phyloP scores from a whole-genome alignment of 352 stramenopile genomes.

The Phytophthora aleatoria region DNA sequence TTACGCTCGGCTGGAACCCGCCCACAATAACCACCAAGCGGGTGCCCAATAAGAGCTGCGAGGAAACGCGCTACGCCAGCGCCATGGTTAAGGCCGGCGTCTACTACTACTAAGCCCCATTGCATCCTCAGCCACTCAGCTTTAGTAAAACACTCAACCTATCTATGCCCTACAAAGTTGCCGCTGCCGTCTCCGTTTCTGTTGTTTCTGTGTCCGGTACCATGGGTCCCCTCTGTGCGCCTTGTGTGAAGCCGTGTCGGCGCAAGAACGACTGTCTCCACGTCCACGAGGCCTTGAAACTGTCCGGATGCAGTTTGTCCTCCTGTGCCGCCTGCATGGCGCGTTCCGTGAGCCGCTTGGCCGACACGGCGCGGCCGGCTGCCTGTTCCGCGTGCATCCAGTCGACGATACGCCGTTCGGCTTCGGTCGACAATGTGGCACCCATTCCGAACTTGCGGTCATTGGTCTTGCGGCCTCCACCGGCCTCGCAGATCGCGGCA shows the following conservation, averaged over 20 bases:
- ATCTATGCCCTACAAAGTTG: slow-evolving; percentile 12
- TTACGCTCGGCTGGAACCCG: slow-evolving; percentile 57
- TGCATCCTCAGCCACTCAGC: not conserved
- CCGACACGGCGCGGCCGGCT: slow-evolving; percentile 15
- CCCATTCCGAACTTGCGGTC: slow-evolving; percentile 30
- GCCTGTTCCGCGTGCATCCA: slow-evolving; percentile 25
- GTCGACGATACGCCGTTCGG: slow-evolving; percentile 19
- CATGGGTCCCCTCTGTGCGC: not conserved
- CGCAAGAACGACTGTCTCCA: slow-evolving; percentile 33
- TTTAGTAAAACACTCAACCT: not conserved
- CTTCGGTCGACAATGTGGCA: slow-evolving; percentile 24
- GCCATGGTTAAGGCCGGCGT: slow-evolving; percentile 78
- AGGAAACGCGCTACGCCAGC: slow-evolving; percentile 69
- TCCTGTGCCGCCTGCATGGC: slow-evolving; percentile 21
- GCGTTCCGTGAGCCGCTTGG: slow-evolving; percentile 17
- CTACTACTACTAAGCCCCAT: slow-evolving; percentile 63
- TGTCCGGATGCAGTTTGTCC: slow-evolving; percentile 25
- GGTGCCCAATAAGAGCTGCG: slow-evolving; percentile 66
- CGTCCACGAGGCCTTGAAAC: slow-evolving; percentile 36
- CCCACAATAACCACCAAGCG: slow-evolving; percentile 52
- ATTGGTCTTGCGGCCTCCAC: slow-evolving; percentile 27
- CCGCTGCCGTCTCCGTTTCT: not conserved
- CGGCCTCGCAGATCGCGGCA: slow-evolving; percentile 25
- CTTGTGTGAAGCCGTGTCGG: slow-evolving; percentile 23
- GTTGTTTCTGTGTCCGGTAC: slow-evolving; percentile 5